Evolutionary conservation across 306 rosid species (phyloP).

Genomic region (Pueraria montana): DNA sequence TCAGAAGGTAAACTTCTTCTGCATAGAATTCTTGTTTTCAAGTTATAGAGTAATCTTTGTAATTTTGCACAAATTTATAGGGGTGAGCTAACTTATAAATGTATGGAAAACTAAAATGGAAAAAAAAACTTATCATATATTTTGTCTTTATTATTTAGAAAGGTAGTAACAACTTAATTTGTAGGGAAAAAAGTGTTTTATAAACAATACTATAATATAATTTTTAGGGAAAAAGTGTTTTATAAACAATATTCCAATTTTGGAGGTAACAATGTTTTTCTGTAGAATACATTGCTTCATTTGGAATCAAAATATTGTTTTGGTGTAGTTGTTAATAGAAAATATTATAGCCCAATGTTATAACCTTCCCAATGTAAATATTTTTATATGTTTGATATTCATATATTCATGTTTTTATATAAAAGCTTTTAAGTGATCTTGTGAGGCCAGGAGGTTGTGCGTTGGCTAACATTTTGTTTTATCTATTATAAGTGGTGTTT

Average conservation of each 20-base stretch:
- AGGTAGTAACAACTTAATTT: not conserved
- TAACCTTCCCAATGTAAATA: too few relatives aligned
- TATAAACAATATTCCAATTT: not conserved
- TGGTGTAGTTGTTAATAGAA: too few relatives aligned
- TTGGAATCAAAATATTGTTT: too few relatives aligned
- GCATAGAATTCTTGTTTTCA: conserved; percentile 5
- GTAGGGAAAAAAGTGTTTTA: not conserved
- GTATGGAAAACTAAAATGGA: not conserved
- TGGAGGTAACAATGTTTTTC: not conserved
- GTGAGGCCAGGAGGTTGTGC: too few relatives aligned
- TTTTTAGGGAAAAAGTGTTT: not conserved
- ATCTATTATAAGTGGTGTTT: too few relatives aligned
- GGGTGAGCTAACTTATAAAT: conserved; percentile 9
- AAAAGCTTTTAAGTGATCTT: too few relatives aligned
- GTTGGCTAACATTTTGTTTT: too few relatives aligned
- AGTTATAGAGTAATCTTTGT: not conserved
- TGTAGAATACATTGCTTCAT: too few relatives aligned
- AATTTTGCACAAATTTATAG: not conserved
- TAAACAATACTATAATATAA: too few relatives aligned
- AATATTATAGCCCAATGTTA: too few relatives aligned
- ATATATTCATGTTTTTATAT: too few relatives aligned
- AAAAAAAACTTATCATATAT: not conserved
- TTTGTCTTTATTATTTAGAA: not conserved
- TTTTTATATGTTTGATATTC: too few relatives aligned
- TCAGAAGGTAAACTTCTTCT: not conserved